A percentile compares a stretch with the other conserved stretches of the same genome.
Evolutionary conservation across 1,284 basidiomycete genomes (phyloP).

Genomic region (Pseudozyma thailandica): DNA sequence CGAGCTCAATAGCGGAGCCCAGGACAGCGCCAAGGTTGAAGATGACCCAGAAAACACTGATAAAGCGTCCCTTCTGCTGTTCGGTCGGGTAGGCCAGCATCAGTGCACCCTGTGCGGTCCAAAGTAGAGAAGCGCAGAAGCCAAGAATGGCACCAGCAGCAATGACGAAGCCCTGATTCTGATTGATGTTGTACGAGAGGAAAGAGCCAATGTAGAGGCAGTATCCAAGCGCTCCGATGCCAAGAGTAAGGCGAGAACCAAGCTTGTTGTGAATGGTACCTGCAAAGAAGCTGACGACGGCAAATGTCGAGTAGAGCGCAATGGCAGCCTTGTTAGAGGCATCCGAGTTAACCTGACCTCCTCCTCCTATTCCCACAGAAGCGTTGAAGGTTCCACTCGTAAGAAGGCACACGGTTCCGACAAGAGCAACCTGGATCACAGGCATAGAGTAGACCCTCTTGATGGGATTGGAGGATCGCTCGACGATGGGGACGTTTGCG

Average conservation of each 20-base stretch:
- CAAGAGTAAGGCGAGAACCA: slow-evolving; percentile 78
- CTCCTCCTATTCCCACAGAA: slow-evolving; percentile 71
- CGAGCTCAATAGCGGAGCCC: slow-evolving; percentile 75
- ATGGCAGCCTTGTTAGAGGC: slow-evolving; percentile 45
- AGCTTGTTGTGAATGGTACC: slow-evolving; percentile 76
- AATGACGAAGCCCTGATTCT: slow-evolving; percentile 71
- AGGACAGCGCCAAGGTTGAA: slow-evolving; percentile 78
- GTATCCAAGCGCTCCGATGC: slow-evolving; percentile 74
- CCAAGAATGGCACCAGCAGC: slow-evolving; percentile 82
- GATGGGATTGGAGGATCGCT: slow-evolving; percentile 25
- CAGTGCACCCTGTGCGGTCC: slow-evolving; percentile 76
- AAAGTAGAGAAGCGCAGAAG: slow-evolving; percentile 81
- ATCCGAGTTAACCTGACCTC: slow-evolving; percentile 62
- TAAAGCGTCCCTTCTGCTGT: slow-evolving; percentile 77
- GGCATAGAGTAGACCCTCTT: slow-evolving; percentile 31
- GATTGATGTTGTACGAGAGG: slow-evolving; percentile 70
- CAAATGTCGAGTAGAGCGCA: slow-evolving; percentile 62
- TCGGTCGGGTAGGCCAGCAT: slow-evolving; percentile 82
- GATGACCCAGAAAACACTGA: slow-evolving; percentile 77
- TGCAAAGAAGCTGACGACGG: slow-evolving; percentile 71
- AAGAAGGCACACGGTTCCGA: slow-evolving; percentile 68
- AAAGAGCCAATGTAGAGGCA: slow-evolving; percentile 78
- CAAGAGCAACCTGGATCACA: slow-evolving; percentile 27
- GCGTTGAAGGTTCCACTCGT: slow-evolving; percentile 73
- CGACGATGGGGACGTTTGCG: slow-evolving; percentile 13